Conservation (phyloP, 495 filamentous ascomycete genomes). For the Venustampulla echinocandica region DNA sequence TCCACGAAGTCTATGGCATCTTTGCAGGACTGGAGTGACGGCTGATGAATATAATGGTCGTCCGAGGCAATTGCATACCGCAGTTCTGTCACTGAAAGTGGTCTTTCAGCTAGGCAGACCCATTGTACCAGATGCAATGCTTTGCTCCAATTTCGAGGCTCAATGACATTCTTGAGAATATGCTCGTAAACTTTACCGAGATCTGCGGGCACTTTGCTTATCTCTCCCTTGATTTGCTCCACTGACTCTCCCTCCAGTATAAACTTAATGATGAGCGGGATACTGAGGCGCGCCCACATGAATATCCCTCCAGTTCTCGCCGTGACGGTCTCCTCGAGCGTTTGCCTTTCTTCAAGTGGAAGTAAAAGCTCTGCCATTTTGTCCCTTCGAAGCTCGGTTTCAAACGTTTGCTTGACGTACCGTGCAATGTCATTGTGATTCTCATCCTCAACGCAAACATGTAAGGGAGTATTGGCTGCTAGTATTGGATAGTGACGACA, state of each 20-base stretch:
- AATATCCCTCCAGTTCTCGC: slow-evolving; percentile 25
- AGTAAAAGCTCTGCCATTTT: not conserved
- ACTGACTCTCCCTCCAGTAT: slow-evolving; percentile 5
- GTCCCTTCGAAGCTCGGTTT: not conserved
- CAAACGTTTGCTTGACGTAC: slow-evolving; percentile 17
- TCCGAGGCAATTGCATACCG: slow-evolving; percentile 24
- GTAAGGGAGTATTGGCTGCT: slow-evolving; percentile 5
- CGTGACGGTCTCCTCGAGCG: slow-evolving; percentile 16
- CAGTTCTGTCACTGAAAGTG: slow-evolving; percentile 24
- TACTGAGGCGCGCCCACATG: slow-evolving; percentile 24
- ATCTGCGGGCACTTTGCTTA: slow-evolving; percentile 18
- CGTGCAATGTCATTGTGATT: slow-evolving; percentile 23
- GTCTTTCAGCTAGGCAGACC: slow-evolving; percentile 26
- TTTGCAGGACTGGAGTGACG: slow-evolving; percentile 4
- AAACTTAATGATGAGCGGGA: slow-evolving; percentile 12
- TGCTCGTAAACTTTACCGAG: slow-evolving; percentile 23
- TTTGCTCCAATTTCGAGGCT: not conserved
- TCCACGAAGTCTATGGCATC: slow-evolving; percentile 11
- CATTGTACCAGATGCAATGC: slow-evolving; percentile 26
- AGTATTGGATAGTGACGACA: slow-evolving; percentile 32
- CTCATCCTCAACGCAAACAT: slow-evolving; percentile 22
- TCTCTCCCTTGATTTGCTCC: slow-evolving; percentile 10
- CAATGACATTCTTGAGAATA: slow-evolving; percentile 12
- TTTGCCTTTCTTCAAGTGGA: not conserved
- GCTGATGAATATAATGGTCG: slow-evolving; percentile 9